Percentiles rank a stretch among this genome's conserved stretches.
Conservation (phyloP, 768 basidiomycete genomes). For the Leccinum olivaceopallidum region DNA sequence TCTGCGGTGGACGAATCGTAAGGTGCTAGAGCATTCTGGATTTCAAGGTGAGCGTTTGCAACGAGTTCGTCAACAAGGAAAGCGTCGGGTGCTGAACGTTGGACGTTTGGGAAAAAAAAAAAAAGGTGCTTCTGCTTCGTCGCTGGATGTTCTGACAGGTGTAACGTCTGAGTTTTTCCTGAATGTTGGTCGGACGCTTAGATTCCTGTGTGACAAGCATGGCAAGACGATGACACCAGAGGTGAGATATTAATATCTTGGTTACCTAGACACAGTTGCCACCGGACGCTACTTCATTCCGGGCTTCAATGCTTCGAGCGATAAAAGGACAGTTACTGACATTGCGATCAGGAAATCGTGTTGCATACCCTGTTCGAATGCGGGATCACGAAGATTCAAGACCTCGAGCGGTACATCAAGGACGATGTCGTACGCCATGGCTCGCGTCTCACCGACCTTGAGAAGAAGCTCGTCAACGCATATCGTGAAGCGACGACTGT, state of each 20-base stretch:
- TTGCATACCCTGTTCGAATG: conserved; percentile 90
- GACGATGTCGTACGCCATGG: conserved; percentile 90
- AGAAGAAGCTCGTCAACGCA: conserved; percentile 82
- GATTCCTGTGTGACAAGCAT: conserved; percentile 81
- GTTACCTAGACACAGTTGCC: not conserved
- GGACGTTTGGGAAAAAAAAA: not conserved
- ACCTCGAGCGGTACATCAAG: conserved; percentile 83
- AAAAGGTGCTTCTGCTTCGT: conserved; percentile 69
- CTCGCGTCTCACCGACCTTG: conserved; percentile 69
- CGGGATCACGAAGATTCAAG: conserved; percentile 73
- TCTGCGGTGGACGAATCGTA: conserved; percentile 68
- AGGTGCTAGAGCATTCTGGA: conserved; percentile 85
- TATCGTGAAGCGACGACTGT: conserved; percentile 68
- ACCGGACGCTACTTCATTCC: not conserved
- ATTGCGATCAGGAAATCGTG: conserved; percentile 76
- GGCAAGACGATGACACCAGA: conserved; percentile 79
- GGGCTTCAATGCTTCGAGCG: not conserved
- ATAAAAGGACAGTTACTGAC: conserved; percentile 9
- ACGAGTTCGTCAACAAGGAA: not conserved
- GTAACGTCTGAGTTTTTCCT: conserved; percentile 79
- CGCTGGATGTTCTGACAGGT: conserved; percentile 75
- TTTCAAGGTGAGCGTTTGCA: conserved; percentile 72
- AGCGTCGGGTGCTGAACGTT: conserved; percentile 6
- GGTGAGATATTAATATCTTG: conserved; percentile 48
- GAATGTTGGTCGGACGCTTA: conserved; percentile 86